Percentiles rank a stretch among this genome's conserved stretches.
Evolutionary conservation across 345 rosid species (phyloP).

Genomic region (Salix exigua): DNA sequence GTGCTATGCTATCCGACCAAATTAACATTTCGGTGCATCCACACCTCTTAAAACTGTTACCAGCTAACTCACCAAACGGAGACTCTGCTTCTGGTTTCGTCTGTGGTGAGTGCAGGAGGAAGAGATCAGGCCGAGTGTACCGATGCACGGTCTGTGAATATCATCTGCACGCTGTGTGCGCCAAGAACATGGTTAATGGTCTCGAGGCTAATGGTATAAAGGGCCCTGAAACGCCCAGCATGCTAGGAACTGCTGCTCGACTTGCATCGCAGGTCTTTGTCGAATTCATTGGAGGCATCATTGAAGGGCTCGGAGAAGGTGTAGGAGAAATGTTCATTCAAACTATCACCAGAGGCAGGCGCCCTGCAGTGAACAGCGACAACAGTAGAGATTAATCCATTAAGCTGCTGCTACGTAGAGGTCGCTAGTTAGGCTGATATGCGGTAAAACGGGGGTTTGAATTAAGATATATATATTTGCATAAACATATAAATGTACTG

Average conservation of each 20-base stretch:
- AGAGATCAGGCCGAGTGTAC: constrained; percentile 60
- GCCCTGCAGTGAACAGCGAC: background rate
- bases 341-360: constrained; percentile 31
- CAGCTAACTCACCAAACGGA: constrained; percentile 10
- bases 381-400: too few species aligned
- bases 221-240: constrained; percentile 45
- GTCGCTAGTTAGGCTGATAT: background rate
- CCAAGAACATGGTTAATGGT: constrained; percentile 71
- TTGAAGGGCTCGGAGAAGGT: constrained; percentile 82
- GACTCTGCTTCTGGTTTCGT: constrained; percentile 17
- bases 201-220: constrained; percentile 48
- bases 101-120: constrained; percentile 70
- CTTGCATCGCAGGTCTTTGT: constrained; percentile 63
- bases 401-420: background rate
- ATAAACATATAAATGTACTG: background rate
- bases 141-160: constrained; percentile 68
- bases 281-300: constrained; percentile 59
- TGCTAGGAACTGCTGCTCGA: constrained; percentile 52
- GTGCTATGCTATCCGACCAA: constrained; percentile 61
- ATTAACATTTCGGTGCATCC: constrained; percentile 49
- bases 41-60: constrained; percentile 52
- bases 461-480: background rate
- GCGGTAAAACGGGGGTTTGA: background rate
- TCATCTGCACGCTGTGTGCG: constrained; percentile 77
- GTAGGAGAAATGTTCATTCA: constrained; percentile 60